A percentile compares a stretch with the other conserved stretches of the same genome.
Evolutionary conservation across 2,329 filamentous ascomycete genomes (phyloP).

Genomic region (Erysiphe pulchra): DNA sequence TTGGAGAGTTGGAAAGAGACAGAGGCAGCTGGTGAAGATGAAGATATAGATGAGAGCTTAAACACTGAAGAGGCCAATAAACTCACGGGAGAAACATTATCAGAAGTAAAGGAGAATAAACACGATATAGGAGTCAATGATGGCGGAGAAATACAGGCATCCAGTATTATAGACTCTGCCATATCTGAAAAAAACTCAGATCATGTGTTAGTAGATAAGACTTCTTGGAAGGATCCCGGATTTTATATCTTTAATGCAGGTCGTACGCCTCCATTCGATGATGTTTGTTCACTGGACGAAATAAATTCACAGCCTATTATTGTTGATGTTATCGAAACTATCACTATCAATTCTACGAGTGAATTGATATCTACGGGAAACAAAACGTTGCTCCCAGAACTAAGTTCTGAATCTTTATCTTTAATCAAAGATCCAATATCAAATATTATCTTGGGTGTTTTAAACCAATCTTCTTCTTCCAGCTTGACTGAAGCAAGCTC

Average conservation of each 20-base stretch:
- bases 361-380: background rate
- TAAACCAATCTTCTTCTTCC: background rate
- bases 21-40: conserved; percentile 32
- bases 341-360: background rate
- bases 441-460: background rate
- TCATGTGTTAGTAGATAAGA: background rate
- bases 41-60: conserved; percentile 3
- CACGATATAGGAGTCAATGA: conserved; percentile 15
- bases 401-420: background rate
- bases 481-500: background rate
- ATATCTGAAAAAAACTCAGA: background rate
- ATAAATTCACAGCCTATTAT: conserved; percentile 1
- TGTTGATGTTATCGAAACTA: background rate
- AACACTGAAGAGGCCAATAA: no score
- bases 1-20: conserved; percentile 81
- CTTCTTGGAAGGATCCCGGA: conserved; percentile 2
- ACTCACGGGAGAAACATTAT: conserved; percentile 1
- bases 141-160: conserved; percentile 6
- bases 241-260: conserved; percentile 2
- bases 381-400: background rate
- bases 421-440: background rate
- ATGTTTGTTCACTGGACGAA: conserved; percentile 5
- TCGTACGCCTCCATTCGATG: background rate
- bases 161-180: conserved; percentile 4
- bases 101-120: conserved; percentile 7